Conservation (phyloP, 2,329 filamentous ascomycete genomes). For the Ascochyta viciae-villosae region DNA sequence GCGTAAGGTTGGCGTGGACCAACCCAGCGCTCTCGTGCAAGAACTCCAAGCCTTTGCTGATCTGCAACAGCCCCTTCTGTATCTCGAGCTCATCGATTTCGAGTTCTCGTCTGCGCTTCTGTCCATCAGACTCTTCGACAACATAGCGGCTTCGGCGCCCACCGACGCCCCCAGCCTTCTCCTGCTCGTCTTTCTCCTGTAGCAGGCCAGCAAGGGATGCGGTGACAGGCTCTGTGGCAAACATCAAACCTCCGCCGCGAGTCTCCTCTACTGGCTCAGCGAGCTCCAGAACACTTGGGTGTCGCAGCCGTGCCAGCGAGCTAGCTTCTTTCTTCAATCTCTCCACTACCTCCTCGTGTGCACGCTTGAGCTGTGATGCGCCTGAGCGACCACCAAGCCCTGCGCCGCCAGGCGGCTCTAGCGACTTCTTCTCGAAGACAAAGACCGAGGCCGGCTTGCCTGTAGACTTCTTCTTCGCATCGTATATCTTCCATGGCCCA, state of each 20-base stretch:
- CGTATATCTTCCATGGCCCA: constrained; percentile 96
- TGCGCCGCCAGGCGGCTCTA: constrained; percentile 73
- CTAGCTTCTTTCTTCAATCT: constrained; percentile 90
- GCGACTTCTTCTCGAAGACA: constrained; percentile 86
- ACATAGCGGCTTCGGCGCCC: constrained; percentile 80
- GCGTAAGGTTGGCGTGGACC: constrained; percentile 92
- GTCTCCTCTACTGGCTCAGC: constrained; percentile 96
- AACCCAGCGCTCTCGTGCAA: constrained; percentile 93
- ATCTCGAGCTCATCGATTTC: constrained; percentile 98
- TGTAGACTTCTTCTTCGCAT: constrained; percentile 95
- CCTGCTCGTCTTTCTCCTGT: constrained; percentile 88
- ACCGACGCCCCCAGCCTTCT: constrained; percentile 71
- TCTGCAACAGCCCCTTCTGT: constrained; percentile 91
- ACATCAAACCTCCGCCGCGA: constrained; percentile 87
- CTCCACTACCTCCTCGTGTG: constrained; percentile 89
- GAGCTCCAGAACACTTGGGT: constrained; percentile 90
- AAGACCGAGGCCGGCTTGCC: constrained; percentile 90
- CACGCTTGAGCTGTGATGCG: constrained; percentile 75
- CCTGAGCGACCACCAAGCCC: constrained; percentile 63
- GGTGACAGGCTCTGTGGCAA: constrained; percentile 90
- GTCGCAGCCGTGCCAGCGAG: constrained; percentile 83
- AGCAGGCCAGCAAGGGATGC: constrained; percentile 84
- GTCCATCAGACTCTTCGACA: constrained; percentile 78
- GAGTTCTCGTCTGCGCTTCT: constrained; percentile 74
- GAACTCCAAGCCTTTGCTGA: constrained; percentile 94